Evolutionary conservation across 2,329 filamentous ascomycete genomes (phyloP).

Genomic region (Ascocoryne sarcoides): DNA sequence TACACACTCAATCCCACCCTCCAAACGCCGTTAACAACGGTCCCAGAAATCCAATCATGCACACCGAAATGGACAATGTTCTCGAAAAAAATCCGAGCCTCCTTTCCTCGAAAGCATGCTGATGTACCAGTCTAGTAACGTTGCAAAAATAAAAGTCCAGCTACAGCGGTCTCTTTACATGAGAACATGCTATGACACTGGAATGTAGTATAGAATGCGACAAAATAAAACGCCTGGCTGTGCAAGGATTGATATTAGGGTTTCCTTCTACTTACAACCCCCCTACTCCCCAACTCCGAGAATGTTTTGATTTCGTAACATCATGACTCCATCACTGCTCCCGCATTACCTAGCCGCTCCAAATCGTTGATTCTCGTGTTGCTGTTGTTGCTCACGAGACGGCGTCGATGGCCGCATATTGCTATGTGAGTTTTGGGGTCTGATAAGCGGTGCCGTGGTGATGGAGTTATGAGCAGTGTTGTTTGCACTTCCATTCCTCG

Average conservation of each 20-base stretch:
- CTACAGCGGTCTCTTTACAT: too few species aligned
- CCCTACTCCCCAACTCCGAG: conserved; percentile 2
- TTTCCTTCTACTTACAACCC: neutral
- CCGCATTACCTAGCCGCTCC: conserved; percentile 9
- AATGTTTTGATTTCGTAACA: conserved; percentile 19
- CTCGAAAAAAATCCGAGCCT: too few species aligned
- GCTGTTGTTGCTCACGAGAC: conserved; percentile 17
- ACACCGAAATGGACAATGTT: too few species aligned
- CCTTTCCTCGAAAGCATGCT: too few species aligned
- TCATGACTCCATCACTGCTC: conserved; percentile 12
- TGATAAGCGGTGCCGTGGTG: conserved; percentile 19
- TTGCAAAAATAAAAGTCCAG: too few species aligned
- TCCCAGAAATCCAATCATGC: too few species aligned
- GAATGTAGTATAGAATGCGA: too few species aligned
- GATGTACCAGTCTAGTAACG: too few species aligned
- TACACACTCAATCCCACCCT: too few species aligned
- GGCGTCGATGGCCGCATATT: conserved; percentile 21
- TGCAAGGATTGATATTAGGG: conserved; percentile 7
- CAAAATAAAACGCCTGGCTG: conserved; percentile 14
- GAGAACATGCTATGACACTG: too few species aligned
- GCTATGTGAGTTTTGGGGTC: conserved; percentile 17
- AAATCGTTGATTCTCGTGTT: conserved; percentile 18
- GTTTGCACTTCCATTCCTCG: conserved; percentile 13
- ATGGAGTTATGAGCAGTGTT: conserved; percentile 19
- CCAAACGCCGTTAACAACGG: too few species aligned